These are phyloP conservation scores for Cylindrotheca closterium DNA, from an alignment of 108 stramenopile species.

Conservation along the genomic window DNA sequence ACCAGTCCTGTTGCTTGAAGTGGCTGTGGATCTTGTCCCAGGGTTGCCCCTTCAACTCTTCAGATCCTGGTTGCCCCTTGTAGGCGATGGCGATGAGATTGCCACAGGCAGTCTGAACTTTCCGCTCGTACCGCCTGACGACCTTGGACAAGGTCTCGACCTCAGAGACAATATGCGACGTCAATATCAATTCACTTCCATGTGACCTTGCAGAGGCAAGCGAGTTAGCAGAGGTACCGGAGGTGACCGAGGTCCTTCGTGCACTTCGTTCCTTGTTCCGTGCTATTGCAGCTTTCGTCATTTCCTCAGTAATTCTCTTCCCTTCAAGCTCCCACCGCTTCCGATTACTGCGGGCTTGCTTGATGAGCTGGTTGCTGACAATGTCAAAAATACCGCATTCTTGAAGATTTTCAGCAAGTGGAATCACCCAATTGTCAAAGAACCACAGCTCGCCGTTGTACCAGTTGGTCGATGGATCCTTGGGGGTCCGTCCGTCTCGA, in stretches of 20 bases:
- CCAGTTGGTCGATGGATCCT: constrained; percentile 54
- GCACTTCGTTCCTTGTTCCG: neutral
- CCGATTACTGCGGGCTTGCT: neutral
- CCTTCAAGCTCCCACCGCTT: neutral
- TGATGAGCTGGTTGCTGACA: neutral
- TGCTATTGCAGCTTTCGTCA: neutral
- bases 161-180: neutral
- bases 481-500: constrained; percentile 35
- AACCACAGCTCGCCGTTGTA: constrained; percentile 63
- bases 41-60: neutral
- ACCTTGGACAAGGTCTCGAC: neutral
- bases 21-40: neutral
- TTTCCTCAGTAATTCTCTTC: neutral
- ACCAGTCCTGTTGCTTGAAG: neutral
- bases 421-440: constrained; percentile 58
- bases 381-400: constrained; percentile 58
- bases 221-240: no score
- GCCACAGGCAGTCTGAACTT: neutral
- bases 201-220: neutral
- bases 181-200: neutral
- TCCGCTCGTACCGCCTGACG: neutral
- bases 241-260: neutral
- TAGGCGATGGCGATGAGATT: neutral
- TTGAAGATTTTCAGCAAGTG: constrained; percentile 58
- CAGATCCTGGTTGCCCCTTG: neutral